A percentile compares a stretch with the other conserved stretches of the same genome.
phyloP scores from a whole-genome alignment of 352 stramenopile species.

The Thalassiosira exigua region DNA sequence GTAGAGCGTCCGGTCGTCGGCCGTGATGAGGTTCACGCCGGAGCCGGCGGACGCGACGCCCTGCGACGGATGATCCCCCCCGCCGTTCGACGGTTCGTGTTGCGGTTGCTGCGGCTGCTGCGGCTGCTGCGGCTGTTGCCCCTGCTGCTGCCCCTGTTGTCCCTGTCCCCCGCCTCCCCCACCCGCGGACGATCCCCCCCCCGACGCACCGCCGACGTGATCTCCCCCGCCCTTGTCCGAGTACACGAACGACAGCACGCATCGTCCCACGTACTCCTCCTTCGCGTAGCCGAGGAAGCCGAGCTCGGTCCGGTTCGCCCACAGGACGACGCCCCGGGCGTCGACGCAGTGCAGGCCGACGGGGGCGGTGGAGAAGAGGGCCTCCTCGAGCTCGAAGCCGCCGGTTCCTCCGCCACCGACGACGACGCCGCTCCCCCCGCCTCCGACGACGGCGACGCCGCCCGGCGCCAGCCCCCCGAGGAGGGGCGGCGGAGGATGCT shows the following conservation, averaged over 20 bases:
- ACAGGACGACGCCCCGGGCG: conserved; percentile 52
- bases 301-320: conserved; percentile 63
- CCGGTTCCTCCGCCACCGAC: too few relatives aligned
- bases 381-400: conserved; percentile 55
- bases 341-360: conserved; percentile 68
- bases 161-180: too few relatives aligned
- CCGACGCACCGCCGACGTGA: neutral
- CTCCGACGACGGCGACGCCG: too few relatives aligned
- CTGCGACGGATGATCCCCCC: neutral
- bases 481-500: too few relatives aligned
- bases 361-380: conserved; percentile 65
- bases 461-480: too few relatives aligned
- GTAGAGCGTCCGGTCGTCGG: conserved; percentile 61
- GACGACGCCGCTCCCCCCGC: too few relatives aligned
- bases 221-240: conserved; percentile 10
- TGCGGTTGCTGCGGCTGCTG: neutral
- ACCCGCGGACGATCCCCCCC: too few relatives aligned
- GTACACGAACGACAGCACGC: conserved; percentile 56
- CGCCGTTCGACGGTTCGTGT: neutral
- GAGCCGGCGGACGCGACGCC: neutral
- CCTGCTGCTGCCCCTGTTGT: too few relatives aligned
- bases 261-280: conserved; percentile 68
- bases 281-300: conserved; percentile 61
- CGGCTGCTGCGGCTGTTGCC: neutral
- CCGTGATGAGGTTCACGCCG: conserved; percentile 24